Evolutionary conservation across 2,329 filamentous ascomycete genomes (phyloP).

Genomic region (Cercospora sojina): DNA sequence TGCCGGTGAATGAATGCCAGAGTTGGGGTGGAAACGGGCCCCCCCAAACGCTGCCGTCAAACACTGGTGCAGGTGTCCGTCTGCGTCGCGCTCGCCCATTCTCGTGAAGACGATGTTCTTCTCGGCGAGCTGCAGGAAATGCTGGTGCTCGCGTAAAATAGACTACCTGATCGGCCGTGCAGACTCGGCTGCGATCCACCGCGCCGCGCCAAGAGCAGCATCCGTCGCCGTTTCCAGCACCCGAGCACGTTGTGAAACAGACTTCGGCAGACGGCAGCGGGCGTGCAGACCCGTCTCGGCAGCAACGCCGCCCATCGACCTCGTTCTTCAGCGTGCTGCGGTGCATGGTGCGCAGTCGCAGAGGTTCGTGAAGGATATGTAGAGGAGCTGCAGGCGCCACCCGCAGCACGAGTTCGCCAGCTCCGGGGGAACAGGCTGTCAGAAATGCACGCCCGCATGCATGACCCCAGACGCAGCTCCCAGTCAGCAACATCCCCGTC

Average conservation of each 20-base stretch:
- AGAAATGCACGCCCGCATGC: not conserved
- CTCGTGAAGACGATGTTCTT: not conserved
- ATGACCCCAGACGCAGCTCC: not conserved
- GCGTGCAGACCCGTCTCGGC: not conserved
- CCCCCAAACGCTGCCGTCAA: not conserved
- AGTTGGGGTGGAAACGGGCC: slow-evolving; percentile 8
- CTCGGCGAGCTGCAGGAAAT: slow-evolving; percentile 4
- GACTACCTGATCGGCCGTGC: slow-evolving; percentile 1
- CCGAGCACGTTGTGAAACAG: not conserved
- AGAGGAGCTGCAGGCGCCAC: not conserved
- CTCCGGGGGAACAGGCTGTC: not conserved
- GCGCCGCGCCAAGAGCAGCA: not conserved
- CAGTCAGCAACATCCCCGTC: not conserved
- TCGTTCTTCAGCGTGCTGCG: not conserved
- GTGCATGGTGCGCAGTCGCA: not conserved
- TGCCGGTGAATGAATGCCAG: slow-evolving; percentile 1
- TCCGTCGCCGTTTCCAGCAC: not conserved
- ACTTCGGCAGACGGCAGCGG: not conserved
- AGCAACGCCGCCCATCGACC: not conserved
- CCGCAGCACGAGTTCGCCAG: not conserved
- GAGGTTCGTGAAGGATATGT: not conserved
- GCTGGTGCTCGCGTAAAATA: not conserved
- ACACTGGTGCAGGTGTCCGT: not conserved
- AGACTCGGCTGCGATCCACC: not conserved
- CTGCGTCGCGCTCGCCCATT: not conserved